These are phyloP conservation scores for Helianthus tuberosus DNA, from an alignment of 129 eudicot species.

Conservation along the genomic window DNA sequence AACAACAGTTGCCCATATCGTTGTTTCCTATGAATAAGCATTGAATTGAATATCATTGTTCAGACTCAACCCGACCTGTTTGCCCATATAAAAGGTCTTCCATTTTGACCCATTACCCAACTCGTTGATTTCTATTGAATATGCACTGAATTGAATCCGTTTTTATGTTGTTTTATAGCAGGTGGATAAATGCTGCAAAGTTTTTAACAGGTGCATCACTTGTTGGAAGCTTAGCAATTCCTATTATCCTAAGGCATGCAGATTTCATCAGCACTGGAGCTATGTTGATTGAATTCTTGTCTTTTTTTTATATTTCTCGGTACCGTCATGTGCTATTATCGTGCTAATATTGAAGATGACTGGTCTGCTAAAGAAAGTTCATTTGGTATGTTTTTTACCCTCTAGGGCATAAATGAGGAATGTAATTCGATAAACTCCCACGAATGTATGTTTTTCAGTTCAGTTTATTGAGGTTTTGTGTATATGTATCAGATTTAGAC, in stretches of 20 bases:
- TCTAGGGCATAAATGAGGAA: background rate
- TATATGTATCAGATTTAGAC: too few relatives aligned
- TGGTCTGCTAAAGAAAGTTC: constrained; percentile 43
- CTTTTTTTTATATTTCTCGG: too few relatives aligned
- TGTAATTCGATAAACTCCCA: background rate
- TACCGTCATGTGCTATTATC: constrained; percentile 12
- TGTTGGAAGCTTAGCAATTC: constrained; percentile 91
- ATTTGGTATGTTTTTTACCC: background rate
- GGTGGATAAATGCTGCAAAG: constrained; percentile 33
- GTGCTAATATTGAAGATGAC: constrained; percentile 87
- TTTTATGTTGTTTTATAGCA: background rate
- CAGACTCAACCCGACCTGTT: too few relatives aligned
- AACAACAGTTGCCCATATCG: too few relatives aligned
- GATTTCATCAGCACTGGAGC: constrained; percentile 50
- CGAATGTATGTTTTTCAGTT: background rate
- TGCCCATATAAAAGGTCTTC: background rate
- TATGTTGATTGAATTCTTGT: too few relatives aligned
- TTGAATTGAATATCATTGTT: too few relatives aligned
- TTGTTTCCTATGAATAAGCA: too few relatives aligned
- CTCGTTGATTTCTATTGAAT: background rate
- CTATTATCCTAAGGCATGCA: constrained; percentile 82
- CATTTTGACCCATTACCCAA: background rate
- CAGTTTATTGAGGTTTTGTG: background rate
- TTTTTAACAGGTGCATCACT: constrained; percentile 92
- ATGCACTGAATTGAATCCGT: background rate